Evolutionary conservation across 352 stramenopile genomes (phyloP).

Genomic region (Globisporangium polare): DNA sequence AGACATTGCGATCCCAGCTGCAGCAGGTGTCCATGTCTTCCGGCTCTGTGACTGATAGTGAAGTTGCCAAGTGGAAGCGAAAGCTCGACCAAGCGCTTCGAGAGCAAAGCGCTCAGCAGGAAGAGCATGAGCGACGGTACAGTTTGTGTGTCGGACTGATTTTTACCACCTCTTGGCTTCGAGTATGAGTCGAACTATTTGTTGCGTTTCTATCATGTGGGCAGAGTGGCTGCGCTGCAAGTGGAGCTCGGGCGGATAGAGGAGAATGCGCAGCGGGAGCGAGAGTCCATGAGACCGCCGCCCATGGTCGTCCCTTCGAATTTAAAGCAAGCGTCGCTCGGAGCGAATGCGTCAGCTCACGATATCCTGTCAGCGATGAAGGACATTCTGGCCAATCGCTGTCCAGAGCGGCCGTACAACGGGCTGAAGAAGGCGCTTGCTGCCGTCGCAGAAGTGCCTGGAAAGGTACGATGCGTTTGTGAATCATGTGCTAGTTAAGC

Average conservation of each 20-base stretch:
- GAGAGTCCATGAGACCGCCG: neutral
- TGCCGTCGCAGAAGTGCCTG: constrained; percentile 56
- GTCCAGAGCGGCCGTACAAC: constrained; percentile 63
- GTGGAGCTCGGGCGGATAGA: constrained; percentile 23
- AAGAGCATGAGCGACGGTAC: constrained; percentile 37
- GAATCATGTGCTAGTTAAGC: neutral
- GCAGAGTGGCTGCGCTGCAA: constrained; percentile 28
- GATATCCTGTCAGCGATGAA: constrained; percentile 72
- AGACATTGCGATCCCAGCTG: constrained; percentile 38
- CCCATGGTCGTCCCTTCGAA: constrained; percentile 25
- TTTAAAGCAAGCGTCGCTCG: constrained; percentile 48
- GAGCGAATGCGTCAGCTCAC: constrained; percentile 38
- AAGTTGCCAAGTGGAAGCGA: constrained; percentile 46
- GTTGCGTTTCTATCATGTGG: neutral
- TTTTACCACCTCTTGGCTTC: constrained; percentile 3
- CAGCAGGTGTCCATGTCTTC: constrained; percentile 25
- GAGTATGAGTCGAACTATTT: neutral
- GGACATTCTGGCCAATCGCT: constrained; percentile 53
- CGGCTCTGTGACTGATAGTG: constrained; percentile 20
- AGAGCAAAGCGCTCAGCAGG: constrained; percentile 41
- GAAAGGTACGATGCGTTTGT: constrained; percentile 37
- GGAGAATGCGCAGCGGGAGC: constrained; percentile 22
- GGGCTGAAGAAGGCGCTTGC: constrained; percentile 78
- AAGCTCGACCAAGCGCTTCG: constrained; percentile 47
- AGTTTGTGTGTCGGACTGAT: neutral